Evolutionary conservation across 2,329 filamentous ascomycete species (phyloP), one percentile per base, ranked within the genome.

Genomic region (Ascochyta lentis): DNA sequence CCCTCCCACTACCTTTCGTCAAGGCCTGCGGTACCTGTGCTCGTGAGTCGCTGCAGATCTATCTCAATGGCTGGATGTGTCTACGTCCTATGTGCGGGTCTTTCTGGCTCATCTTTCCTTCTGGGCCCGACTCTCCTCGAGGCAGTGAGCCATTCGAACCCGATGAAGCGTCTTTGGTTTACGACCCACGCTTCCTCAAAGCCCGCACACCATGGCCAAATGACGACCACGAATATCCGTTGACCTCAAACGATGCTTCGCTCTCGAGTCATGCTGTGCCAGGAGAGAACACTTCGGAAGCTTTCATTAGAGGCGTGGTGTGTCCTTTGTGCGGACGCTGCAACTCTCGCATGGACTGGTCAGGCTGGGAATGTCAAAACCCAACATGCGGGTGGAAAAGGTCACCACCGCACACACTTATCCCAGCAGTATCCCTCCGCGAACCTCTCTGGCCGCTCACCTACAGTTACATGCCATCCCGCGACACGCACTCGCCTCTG

Each of bases 251-350:
- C 29, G 31, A 46, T n/a, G 57, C 59, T 1, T 54, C 62, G 8
- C 47, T 79, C 9, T 66, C 75, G 1, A 61, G 72, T 0, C 74
- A 76, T 13, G 70, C 76, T 0, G 66, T 76, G 4, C 63, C 74
- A 1, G 78, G 79, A 4, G 76, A 80, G 50, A 81, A 83, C 3
- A 81, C 83, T 0, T 80, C 84, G 10, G 74, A 77, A 3, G 71
- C 78, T 8, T 85, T 83, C 52, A 88, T 85, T 65, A 78, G 79
- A 46, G 89, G 89, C 0, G 83, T 91, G 42, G 84, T 89, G 2
- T 93, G 90, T 62, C 86, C 85, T 0, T 56, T 75, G 1, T 92
- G 90, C 60, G 76, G 79, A 0, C 81, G 84, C 37, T 90, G 89
- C 63, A 86, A 81, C 38, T 80, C 85, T 2, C 81, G 89, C 1